Percentiles rank a stretch among this genome's conserved stretches.
Conservation (phyloP, 306 rosid species). For the Mimosa bimucronata region DNA sequence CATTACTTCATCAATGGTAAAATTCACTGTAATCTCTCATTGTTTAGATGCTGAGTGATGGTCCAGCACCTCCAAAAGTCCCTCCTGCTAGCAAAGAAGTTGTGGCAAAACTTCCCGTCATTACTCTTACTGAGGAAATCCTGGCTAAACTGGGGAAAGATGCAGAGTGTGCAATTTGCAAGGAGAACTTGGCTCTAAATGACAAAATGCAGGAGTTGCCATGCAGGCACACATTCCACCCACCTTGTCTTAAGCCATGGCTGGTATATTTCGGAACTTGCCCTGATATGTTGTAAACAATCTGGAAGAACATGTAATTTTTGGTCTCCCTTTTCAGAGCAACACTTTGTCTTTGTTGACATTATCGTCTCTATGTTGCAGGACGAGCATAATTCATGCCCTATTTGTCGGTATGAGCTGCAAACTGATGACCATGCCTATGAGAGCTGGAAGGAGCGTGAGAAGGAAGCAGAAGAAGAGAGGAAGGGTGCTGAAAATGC, state of each 20-base stretch:
- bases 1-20: constrained; percentile 15
- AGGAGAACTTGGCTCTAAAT: constrained; percentile 70
- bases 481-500: constrained; percentile 96
- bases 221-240: constrained; percentile 97
- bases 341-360: constrained; percentile 20
- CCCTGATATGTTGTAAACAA: constrained; percentile 3
- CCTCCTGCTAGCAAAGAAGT: constrained; percentile 98
- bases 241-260: constrained; percentile 95
- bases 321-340: constrained; percentile 10
- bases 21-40: neutral
- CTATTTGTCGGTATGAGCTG: constrained; percentile 86
- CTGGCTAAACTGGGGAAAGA: constrained; percentile 73
- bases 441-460: constrained; percentile 97
- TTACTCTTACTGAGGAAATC: constrained; percentile 70
- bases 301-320: neutral
- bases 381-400: constrained; percentile 92
- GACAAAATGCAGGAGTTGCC: constrained; percentile 97
- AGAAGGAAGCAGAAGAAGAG: constrained; percentile 95
- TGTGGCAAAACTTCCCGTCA: constrained; percentile 83
- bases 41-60: constrained; percentile 57
- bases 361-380: constrained; percentile 39
- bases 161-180: constrained; percentile 88
- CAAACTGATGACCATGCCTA: constrained; percentile 85
- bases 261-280: constrained; percentile 60
- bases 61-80: constrained; percentile 58